Evolutionary conservation across 106 monocot species (phyloP), one percentile per base, ranked within the genome.

Genomic region (Gastrodia elata): DNA sequence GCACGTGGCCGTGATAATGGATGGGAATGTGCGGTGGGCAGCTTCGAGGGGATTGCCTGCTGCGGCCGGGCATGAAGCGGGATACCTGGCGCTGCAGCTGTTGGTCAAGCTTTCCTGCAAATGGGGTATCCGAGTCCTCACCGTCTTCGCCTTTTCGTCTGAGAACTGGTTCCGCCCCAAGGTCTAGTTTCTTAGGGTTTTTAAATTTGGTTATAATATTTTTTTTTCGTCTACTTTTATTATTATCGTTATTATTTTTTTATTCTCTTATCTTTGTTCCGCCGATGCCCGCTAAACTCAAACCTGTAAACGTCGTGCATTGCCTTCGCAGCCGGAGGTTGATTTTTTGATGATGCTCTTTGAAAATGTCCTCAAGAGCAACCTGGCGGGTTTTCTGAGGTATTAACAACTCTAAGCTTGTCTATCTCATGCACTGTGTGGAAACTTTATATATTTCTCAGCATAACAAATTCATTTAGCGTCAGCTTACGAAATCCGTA

Each of bases 101-200:
- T 65, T 80, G 24, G 78, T 88, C 25, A 30, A 67, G 32, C 80
- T 86, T 65, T 88, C 91, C 35, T 26, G 65, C 74, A 52, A 40
- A 18, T 88, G 91, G 91, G 88, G 91, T 1, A 73, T 92, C 68
- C 70, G 64, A 58, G 88, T 70, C 26, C 84, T 92, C 82, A 92
- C 91, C 33, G 88, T 88, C 68, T 92, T 88, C 58, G 91, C 91
- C 77, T 92, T 92, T 76, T 92, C 91, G 49, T 33, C 75, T 41
- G 91, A 92, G 78, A 92, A 92, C 76, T 92, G 88, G 88, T 76
- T 65, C 68, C 88, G 91, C 2, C 82, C 91, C 39, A 84, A 88
- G 87, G 91, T 87, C 28, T 1, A 24, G 5, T 68, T 49, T 15
- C 16, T 42, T 59, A 20, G 10, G 28, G 28, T 11, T 59, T 59